phyloP scores from a whole-genome alignment of 2,329 filamentous ascomycete genomes.

The Madurella mycetomatis region DNA sequence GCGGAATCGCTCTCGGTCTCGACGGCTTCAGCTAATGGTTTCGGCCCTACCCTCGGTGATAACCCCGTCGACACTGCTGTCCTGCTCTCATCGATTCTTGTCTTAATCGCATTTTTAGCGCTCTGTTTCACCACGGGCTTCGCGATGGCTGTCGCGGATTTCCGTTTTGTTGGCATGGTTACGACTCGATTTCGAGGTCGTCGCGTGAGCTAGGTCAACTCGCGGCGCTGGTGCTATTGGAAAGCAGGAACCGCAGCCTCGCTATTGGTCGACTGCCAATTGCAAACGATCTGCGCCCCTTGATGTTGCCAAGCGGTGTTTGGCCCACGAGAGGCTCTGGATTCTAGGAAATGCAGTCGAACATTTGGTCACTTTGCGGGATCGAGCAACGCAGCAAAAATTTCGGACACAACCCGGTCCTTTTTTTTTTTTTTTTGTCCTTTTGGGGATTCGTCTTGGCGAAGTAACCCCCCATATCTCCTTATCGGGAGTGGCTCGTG shows the following conservation, averaged over 20 bases:
- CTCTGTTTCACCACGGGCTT: constrained; percentile 50
- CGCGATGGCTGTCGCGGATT: constrained; percentile 54
- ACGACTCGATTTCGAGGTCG: neutral
- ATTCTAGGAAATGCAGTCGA: neutral
- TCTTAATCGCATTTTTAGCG: constrained; percentile 47
- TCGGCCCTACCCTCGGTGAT: constrained; percentile 28
- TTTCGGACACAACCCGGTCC: constrained; percentile 17
- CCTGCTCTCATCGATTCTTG: constrained; percentile 55
- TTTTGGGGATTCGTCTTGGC: constrained; percentile 9
- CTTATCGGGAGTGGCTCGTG: neutral
- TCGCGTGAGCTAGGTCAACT: neutral
- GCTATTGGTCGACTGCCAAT: neutral
- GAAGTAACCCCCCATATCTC: neutral
- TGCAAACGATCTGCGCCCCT: neutral
- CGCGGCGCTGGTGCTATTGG: neutral
- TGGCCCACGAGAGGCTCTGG: neutral
- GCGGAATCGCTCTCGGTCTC: constrained; percentile 55
- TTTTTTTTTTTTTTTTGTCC: constrained; percentile 20
- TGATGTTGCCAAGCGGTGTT: neutral
- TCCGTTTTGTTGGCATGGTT: constrained; percentile 58
- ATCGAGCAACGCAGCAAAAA: constrained; percentile 16
- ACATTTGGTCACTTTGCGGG: neutral
- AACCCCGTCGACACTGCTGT: constrained; percentile 47
- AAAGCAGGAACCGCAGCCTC: neutral
- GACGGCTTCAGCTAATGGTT: constrained; percentile 39